Conservation (phyloP, 1,284 basidiomycete genomes). For the Puccinia polysora region DNA sequence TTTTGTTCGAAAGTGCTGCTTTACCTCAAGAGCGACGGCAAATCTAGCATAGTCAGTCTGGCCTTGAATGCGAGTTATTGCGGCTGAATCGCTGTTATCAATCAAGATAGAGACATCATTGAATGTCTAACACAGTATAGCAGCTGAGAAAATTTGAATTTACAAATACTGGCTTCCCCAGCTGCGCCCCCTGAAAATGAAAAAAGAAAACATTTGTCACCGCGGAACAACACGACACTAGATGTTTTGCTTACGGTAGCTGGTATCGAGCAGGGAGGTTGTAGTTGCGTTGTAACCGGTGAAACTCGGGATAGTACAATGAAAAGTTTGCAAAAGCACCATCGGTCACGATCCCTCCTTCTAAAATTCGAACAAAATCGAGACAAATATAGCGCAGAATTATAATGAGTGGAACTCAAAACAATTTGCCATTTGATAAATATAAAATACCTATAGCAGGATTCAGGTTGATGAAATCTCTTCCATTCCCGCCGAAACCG, state of each 20-base stretch:
- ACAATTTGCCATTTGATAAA: no score
- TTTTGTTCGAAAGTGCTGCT: no score
- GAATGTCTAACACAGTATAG: no score
- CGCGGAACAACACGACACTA: not conserved
- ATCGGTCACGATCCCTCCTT: conserved; percentile 4
- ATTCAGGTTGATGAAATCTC: conserved; percentile 1
- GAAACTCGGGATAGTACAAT: conserved; percentile 18
- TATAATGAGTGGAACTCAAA: no score
- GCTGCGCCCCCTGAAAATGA: not conserved
- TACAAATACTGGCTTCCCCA: conserved; percentile 33
- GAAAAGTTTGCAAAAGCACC: conserved; percentile 17
- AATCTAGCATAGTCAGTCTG: not conserved
- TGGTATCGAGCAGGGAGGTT: not conserved
- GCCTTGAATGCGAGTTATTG: not conserved
- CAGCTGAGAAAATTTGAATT: not conserved
- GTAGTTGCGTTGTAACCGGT: conserved; percentile 6
- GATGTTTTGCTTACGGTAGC: not conserved
- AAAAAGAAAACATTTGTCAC: not conserved
- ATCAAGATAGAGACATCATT: no score
- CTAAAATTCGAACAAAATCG: not conserved
- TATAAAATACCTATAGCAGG: not conserved
- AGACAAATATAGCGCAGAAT: no score
- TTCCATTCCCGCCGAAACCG: conserved; percentile 11
- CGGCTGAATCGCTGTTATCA: not conserved
- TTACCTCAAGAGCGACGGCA: conserved; percentile 16